Conservation (phyloP, 148 eudicot genomes). For the Cornus kousa region DNA sequence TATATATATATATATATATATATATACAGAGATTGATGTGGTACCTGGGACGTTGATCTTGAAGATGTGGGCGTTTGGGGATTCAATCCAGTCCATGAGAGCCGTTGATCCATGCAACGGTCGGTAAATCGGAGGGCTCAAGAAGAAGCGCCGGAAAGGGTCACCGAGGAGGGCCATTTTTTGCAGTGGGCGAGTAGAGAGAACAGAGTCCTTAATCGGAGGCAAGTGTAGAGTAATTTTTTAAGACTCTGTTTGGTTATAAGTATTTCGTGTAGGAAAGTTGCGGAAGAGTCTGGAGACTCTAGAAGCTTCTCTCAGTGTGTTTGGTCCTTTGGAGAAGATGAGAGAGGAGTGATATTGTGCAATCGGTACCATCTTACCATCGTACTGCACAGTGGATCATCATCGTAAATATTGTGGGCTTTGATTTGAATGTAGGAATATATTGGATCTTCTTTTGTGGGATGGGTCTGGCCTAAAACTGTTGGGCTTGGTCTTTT, state of each 20-base stretch:
- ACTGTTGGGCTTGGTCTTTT: too few species aligned
- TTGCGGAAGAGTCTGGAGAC: not conserved
- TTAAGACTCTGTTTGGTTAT: not conserved
- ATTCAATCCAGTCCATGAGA: slow-evolving; percentile 72
- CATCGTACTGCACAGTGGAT: not conserved
- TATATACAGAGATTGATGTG: not conserved
- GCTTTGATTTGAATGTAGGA: not conserved
- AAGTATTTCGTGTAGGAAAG: too few species aligned
- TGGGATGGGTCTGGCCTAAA: too few species aligned
- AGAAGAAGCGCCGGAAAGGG: slow-evolving; percentile 53
- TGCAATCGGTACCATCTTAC: not conserved
- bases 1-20: too few species aligned
- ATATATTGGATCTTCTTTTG: too few species aligned
- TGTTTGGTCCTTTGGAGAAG: not conserved
- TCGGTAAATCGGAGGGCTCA: slow-evolving; percentile 34
- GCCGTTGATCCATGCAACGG: slow-evolving; percentile 43
- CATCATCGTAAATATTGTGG: too few species aligned
- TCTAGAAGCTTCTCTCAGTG: not conserved
- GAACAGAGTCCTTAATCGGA: too few species aligned
- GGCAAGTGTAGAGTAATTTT: too few species aligned
- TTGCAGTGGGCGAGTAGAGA: too few species aligned
- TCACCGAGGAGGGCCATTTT: slow-evolving; percentile 52
- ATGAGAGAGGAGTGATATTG: not conserved
- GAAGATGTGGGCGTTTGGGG: slow-evolving; percentile 62
- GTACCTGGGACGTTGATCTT: slow-evolving; percentile 80